Evolutionary conservation across 345 rosid genomes (phyloP).

Genomic region (Clarkia xantiana): DNA sequence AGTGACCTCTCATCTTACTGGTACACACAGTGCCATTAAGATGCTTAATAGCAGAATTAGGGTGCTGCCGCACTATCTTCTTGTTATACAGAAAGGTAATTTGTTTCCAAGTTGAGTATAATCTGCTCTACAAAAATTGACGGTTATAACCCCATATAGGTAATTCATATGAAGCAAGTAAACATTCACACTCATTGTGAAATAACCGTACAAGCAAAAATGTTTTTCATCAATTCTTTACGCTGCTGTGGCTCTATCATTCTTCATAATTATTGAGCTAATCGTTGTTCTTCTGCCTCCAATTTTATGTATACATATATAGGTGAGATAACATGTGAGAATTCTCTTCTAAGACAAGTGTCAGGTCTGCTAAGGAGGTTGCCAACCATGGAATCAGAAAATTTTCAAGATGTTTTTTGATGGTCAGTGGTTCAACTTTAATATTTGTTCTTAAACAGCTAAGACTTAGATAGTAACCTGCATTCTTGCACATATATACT

Average conservation of each 20-base stretch:
- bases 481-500: too few species aligned
- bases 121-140: too few species aligned
- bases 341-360: conserved; percentile 79
- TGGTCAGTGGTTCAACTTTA: conserved; percentile 34
- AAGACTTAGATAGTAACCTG: too few species aligned
- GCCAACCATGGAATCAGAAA: conserved; percentile 89
- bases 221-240: too few species aligned
- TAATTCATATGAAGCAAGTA: too few species aligned
- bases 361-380: conserved; percentile 86
- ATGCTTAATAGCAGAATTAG: conserved; percentile 90
- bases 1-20: conserved; percentile 99
- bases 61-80: conserved; percentile 85
- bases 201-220: too few species aligned
- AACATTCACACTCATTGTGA: too few species aligned
- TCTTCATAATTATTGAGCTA: too few species aligned
- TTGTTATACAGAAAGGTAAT: conserved; percentile 85
- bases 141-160: too few species aligned
- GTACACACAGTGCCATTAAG: conserved; percentile 96
- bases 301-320: conserved; percentile 7
- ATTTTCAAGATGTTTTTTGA: conserved; percentile 82
- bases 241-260: too few species aligned
- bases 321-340: conserved; percentile 92
- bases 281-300: too few species aligned
- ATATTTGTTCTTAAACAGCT: too few species aligned
- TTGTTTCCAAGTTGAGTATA: background rate